These are phyloP conservation scores for Nemophila menziesii DNA, from an alignment of 257 asterid species.

Conservation along the genomic window DNA sequence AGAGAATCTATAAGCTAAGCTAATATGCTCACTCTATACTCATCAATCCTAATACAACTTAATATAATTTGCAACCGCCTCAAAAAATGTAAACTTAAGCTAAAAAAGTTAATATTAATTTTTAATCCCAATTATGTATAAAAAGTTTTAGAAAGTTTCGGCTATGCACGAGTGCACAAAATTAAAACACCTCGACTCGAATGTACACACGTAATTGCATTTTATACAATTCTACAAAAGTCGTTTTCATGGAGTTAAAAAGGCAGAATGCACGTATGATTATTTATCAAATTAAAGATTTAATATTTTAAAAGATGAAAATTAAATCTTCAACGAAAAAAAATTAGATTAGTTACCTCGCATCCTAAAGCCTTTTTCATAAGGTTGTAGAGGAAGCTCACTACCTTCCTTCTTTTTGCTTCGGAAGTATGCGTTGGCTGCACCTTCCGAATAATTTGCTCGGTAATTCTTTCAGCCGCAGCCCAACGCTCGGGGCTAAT, in stretches of 20 bases:
- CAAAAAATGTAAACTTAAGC: neutral
- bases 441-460: constrained; percentile 12
- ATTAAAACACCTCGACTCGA: neutral
- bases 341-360: constrained; percentile 11
- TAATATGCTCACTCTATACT: neutral
- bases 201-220: neutral
- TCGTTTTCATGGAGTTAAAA: too few relatives aligned
- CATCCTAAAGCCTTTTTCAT: constrained; percentile 12
- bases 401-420: constrained; percentile 12
- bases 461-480: constrained; percentile 10
- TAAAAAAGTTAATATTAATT: too few relatives aligned
- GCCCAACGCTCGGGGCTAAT: constrained; percentile 16
- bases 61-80: neutral
- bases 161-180: too few relatives aligned
- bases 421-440: constrained; percentile 20
- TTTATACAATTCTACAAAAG: neutral
- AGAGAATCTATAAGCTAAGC: neutral
- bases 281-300: too few relatives aligned
- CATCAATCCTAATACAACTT: neutral
- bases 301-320: neutral
- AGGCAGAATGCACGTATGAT: too few relatives aligned
- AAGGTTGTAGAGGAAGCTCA: constrained; percentile 19
- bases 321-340: neutral
- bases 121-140: neutral
- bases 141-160: neutral